Base-by-base conservation (phyloP, 2,329 filamentous ascomycete species). In the Sclerotinia sclerotiorum region DNA sequence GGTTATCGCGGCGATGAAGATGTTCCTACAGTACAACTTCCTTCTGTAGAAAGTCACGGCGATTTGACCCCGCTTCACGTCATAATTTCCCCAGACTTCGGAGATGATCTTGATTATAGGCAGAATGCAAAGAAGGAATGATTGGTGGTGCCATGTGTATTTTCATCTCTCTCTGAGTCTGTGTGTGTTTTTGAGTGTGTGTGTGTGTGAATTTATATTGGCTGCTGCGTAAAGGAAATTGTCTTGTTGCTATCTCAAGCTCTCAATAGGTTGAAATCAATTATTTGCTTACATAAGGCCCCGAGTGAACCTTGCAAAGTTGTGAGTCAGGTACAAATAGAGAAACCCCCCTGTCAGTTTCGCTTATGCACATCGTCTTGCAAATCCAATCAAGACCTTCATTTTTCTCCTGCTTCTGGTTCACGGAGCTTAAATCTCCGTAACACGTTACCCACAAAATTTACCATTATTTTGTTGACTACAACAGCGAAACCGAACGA, bases 361-460 rank as follows among this genome's bases (percentile, higher is more conserved):
- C 65, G 65, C 57, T 67, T 67, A 63, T 67, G 65, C 65, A 63
- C 65, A 27, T 67, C 65, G 65, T 67, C 56, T 63, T 39, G 21
- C 35, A 35, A 62, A 19, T 46, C 65, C 65, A 52, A 62, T 67
- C 32, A 67, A 32, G 21, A 55, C 35, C 24, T 24, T 51, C 42
- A 51, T 48, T 62, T n/a, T 7, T 6, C 35, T 32, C 15, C 56
- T 48, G 4, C 24, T 54, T 63, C 54, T 52, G 39, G 48, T 21
- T 29, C 35, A 32, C 65, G 65, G 65, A 67, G 6, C 21, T 27
- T 62, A 13, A 7, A 21, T 19, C 65, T 67, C 65, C 65, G 65
- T 32, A 67, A 55, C 48, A 67, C 56, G 56, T 67, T 63, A 63
- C 13, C 32, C 19, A 42, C 35, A 67, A 21, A 29, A 29, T 5